Evolutionary conservation across 495 filamentous ascomycete genomes (phyloP), one percentile per base, ranked within the genome.

Genomic region (Lepidopterella palustris): DNA sequence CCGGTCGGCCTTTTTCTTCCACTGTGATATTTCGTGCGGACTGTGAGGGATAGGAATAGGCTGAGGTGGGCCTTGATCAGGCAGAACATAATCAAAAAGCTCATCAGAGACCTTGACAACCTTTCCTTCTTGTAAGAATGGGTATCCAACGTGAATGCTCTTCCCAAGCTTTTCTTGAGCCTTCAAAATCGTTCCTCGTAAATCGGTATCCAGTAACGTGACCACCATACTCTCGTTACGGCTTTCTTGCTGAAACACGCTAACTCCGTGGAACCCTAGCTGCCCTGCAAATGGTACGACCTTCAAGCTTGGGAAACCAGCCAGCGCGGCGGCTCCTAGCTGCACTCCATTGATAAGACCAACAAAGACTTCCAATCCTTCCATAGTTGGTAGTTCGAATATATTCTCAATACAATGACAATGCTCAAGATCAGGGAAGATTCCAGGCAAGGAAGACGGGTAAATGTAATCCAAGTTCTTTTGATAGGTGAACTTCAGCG

Each of bases 161-260:
- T 90, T 79, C 45, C 91, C 92, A 50, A 99, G 80, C 63, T 89
- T 91, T 61, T 75, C 70, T 68, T 89, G 90, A 3, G 92, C 90
- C 47, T 79, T 70, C 62, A 87, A 84, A 32, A 85, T 78, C 62
- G 80, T 88, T 40, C 86, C 85, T 21, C 85, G 81, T 59, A 75
- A 75, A 53, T 89, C 90, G 6, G 87, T 80, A 56, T 92, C 86
- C 35, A 85, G 72, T 27, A 97, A 74, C 11, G 87, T 95, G 59
- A 97, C 79, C 13, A 97, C 82, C 88, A 97, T 95, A 68, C 91
- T 97, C 77, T 97, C 89, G 65, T 97, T 97, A 53, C 92, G 85
- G 68, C 90, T 96, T 45, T 97, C 92, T 61, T 95, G 90, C 70
- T 95, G 89, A 76, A 99, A 99, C n/a, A 99, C 88, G 62, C 82